Conservation (phyloP, 2,329 filamentous ascomycete genomes). For the Elsinoe fawcettii region DNA sequence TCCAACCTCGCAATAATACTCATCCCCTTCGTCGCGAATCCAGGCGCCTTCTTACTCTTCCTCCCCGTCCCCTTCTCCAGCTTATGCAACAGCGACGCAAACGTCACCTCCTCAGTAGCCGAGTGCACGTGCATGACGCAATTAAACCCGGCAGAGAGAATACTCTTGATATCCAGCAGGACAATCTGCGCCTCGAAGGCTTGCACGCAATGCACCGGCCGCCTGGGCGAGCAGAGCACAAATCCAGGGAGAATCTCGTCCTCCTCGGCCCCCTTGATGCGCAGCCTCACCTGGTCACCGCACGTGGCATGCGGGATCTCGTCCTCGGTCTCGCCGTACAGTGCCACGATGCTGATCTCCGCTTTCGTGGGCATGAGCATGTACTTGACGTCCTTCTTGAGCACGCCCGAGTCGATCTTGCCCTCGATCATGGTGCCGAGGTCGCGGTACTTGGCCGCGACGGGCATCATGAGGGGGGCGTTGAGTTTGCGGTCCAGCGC, state of each 20-base stretch:
- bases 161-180: conserved; percentile 88
- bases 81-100: conserved; percentile 80
- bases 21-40: conserved; percentile 74
- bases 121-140: conserved; percentile 97
- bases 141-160: conserved; percentile 91
- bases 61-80: conserved; percentile 88
- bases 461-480: conserved; percentile 98
- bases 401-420: conserved; percentile 88
- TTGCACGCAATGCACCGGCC: conserved; percentile 81
- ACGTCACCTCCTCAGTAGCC: conserved; percentile 95
- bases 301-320: conserved; percentile 75
- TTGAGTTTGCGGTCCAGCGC: conserved; percentile 92
- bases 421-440: conserved; percentile 97
- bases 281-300: conserved; percentile 88
- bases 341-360: conserved; percentile 67
- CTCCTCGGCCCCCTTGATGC: conserved; percentile 90
- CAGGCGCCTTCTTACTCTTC: conserved; percentile 87
- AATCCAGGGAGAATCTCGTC: conserved; percentile 95
- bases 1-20: conserved; percentile 89
- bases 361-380: conserved; percentile 96
- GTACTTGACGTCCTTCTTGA: conserved; percentile 80
- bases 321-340: conserved; percentile 95
- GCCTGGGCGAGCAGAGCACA: conserved; percentile 89
- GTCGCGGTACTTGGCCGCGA: conserved; percentile 93
- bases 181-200: conserved; percentile 95